Percentiles rank a stretch among this genome's conserved stretches.
These are phyloP conservation scores for Hypericum perforatum DNA, from an alignment of 345 rosid genomes.

Conservation along the genomic window DNA sequence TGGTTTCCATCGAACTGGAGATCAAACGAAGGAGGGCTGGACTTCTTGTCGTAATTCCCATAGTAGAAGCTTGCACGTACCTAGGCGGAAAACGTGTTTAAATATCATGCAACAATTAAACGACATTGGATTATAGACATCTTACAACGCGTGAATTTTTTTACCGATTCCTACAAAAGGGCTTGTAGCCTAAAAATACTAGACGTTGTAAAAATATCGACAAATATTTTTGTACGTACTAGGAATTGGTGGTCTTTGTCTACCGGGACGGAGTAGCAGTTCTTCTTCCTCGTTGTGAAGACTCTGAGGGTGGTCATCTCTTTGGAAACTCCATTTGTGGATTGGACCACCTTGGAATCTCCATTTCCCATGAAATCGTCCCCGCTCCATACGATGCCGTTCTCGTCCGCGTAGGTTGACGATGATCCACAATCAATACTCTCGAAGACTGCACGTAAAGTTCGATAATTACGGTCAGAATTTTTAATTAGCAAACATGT, in stretches of 20 bases:
- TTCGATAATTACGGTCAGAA: too few relatives aligned
- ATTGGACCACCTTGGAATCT: neutral
- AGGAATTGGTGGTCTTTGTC: conserved; percentile 9
- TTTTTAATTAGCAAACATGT: too few relatives aligned
- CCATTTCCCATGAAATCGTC: conserved; percentile 12
- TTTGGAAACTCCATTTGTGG: neutral
- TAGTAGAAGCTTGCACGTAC: conserved; percentile 31
- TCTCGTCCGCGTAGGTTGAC: conserved; percentile 1
- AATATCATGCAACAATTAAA: too few relatives aligned
- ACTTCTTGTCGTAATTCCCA: conserved; percentile 33
- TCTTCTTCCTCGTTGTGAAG: conserved; percentile 19
- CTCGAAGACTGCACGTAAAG: conserved; percentile 7
- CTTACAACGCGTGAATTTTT: too few relatives aligned
- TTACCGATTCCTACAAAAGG: too few relatives aligned
- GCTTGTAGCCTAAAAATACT: too few relatives aligned
- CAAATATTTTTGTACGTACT: neutral
- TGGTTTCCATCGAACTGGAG: conserved; percentile 29
- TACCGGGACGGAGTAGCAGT: conserved; percentile 10
- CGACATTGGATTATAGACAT: too few relatives aligned
- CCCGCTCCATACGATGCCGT: conserved; percentile 11
- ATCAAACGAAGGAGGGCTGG: conserved; percentile 29
- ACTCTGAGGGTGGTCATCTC: conserved; percentile 18
- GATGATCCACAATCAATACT: conserved; percentile 16
- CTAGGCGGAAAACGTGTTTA: too few relatives aligned
- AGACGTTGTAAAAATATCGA: too few relatives aligned